phyloP scores from a whole-genome alignment of 2,329 filamentous ascomycete species.

The Dendrostoma leiphaemia region DNA sequence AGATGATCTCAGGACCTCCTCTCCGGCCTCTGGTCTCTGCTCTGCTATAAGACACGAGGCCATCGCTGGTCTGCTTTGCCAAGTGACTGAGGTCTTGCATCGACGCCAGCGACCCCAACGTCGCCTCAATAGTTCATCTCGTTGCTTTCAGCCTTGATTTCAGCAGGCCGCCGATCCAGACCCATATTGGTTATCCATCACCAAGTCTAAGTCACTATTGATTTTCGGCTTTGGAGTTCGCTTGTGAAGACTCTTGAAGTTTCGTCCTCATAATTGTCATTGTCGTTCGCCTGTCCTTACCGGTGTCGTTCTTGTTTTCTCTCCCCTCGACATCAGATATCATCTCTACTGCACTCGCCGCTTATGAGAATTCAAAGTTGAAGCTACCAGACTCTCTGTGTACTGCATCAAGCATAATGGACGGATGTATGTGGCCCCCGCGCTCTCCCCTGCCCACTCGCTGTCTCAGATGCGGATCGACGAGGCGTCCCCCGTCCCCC shows the following conservation, averaged over 20 bases:
- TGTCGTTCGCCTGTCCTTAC: neutral
- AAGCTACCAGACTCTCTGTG: neutral
- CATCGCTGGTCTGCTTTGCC: neutral
- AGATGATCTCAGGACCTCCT: conserved; percentile 8
- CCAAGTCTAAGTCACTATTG: conserved; percentile 17
- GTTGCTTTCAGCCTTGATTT: conserved; percentile 17
- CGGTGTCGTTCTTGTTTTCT: neutral
- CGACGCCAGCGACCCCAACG: conserved; percentile 18
- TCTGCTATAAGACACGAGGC: conserved; percentile 11
- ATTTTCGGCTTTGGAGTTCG: conserved; percentile 5
- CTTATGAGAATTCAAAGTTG: neutral
- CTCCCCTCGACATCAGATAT: neutral
- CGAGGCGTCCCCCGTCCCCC: neutral
- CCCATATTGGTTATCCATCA: conserved; percentile 13
- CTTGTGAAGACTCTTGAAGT: neutral
- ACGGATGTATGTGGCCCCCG: conserved; percentile 19
- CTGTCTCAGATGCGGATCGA: neutral
- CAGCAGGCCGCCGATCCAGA: conserved; percentile 15
- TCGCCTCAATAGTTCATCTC: conserved; percentile 14
- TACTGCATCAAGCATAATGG: conserved; percentile 10
- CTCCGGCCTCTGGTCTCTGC: neutral
- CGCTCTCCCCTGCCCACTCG: neutral
- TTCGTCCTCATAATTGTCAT: conserved; percentile 4
- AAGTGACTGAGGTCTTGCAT: neutral
- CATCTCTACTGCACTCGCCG: neutral